Base-by-base conservation (phyloP, 1,284 basidiomycete species). In the Mycosarcoma maydis region DNA sequence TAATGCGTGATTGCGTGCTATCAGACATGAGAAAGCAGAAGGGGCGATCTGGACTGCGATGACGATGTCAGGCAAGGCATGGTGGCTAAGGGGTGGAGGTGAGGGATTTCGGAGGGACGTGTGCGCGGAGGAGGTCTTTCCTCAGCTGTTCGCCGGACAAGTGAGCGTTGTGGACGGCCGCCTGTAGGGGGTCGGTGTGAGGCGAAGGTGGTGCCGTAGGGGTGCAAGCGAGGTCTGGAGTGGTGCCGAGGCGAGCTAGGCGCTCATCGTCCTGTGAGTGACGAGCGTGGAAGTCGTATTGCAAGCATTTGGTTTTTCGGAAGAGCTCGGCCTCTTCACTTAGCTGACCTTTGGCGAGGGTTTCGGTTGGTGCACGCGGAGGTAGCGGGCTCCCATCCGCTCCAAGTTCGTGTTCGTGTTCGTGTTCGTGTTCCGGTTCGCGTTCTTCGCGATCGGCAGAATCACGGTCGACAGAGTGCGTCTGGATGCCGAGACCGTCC, bases 321-420 rank as follows among this genome's bases (percentile, higher is more conserved):
- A 80, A 80, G 11, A 80, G 45, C 33, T 72, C 73, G 14, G 65
- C 73, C 29, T 80, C 78, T 49, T 80, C 78, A 29, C 55, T 67
- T 11, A 78, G 37, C 50, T 75, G 75, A 2, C 67, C 74, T n/a
- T 62, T 59, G 2, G 73, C 77, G 10, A 55, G 22, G 19, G 55
- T 43, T 9, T 72, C 75, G 3, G 52, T 52, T 4, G 72, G 58
- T 17, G 64, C 62, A 0, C 61, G 32, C 0, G 53, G 53, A 8
- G 45, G 39, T 3, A 37, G 27, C 4, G n/a, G 27, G 17, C 17
- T 3, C 27, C 57, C 19, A 43, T 32, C 10, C 27, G 27, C 27
- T 29, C 27, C 27, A 29, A n/a, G n/a, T n/a, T n/a, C n/a, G n/a
- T n/a, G n/a, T n/a, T n/a, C n/a, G n/a, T n/a, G n/a, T n/a, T n/a